phyloP scores from a whole-genome alignment of 208 protist genomes.

The Phytomonas francai region DNA sequence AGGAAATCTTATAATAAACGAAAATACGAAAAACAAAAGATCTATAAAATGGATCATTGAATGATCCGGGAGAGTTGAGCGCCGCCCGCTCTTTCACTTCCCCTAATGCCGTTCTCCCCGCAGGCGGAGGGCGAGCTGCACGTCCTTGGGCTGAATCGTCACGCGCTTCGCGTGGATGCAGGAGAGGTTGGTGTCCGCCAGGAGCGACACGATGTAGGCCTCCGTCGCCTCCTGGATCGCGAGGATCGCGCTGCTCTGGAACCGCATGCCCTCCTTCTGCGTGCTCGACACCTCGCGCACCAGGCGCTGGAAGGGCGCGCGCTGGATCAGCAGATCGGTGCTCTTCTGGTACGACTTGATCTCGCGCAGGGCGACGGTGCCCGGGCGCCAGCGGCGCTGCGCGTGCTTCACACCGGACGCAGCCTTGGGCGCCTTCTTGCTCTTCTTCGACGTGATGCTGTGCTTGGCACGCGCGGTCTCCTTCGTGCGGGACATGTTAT shows the following conservation, averaged over 20 bases:
- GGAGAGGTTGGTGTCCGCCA: conserved; percentile 90
- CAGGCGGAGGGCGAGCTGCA: conserved; percentile 53
- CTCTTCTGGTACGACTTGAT: conserved; percentile 89
- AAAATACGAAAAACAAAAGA: conserved; percentile 6
- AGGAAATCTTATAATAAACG: neutral
- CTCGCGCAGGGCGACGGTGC: conserved; percentile 97
- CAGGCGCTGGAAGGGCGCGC: conserved; percentile 84
- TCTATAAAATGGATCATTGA: neutral
- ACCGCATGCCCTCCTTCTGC: conserved; percentile 74
- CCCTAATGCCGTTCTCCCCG: conserved; percentile 56
- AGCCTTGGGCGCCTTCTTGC: conserved; percentile 95
- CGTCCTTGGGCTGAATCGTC: conserved; percentile 78
- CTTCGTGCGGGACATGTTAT: conserved; percentile 96
- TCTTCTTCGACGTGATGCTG: conserved; percentile 94
- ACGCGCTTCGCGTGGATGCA: conserved; percentile 84
- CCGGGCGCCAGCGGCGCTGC: conserved; percentile 93
- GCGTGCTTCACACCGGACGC: conserved; percentile 95
- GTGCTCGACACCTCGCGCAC: conserved; percentile 77
- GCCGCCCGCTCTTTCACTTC: neutral
- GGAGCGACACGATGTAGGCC: conserved; percentile 86
- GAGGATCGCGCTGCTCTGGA: conserved; percentile 75
- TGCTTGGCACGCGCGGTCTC: conserved; percentile 96
- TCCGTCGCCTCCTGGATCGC: conserved; percentile 90
- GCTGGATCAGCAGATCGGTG: conserved; percentile 86
- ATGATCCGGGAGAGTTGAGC: neutral